Evolutionary conservation across 352 stramenopile genomes (phyloP), one percentile per base, ranked within the genome.

Genomic region (Pythium rhizo-oryzae): DNA sequence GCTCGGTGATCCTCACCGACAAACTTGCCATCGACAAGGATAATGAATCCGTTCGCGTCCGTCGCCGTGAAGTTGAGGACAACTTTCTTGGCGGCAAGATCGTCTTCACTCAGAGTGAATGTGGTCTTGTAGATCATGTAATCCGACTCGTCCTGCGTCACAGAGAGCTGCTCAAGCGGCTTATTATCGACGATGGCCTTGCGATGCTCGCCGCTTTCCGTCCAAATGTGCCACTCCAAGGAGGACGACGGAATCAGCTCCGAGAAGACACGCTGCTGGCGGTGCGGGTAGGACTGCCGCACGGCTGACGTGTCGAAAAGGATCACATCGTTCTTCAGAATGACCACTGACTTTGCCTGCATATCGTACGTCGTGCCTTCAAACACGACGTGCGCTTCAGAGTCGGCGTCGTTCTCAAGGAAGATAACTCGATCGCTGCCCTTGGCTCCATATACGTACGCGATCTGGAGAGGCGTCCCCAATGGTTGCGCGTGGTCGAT

Each of bases 61-160:
- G 80, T 89, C 24, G 78, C 75, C 5, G 72, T 88, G 55, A 92
- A 75, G n/a, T 69, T 76, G 19, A 91, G 33, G 8, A 67, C 55
- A 1, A 59, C 51, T n/a, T 53, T 53, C 18, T 65, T 67, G 12
- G 24, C 18, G 6, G 16, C 37, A 15, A 60, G 7, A 13, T 52
- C 23, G 8, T 63, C 35, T 0, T 23, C 46, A 23, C 65, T 65
- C 33, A 74, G 18, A 0, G 58, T 58, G 52, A 91, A 81, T 8
- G 25, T 79, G 7, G 77, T 90, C 70, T 87, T 76, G 62, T 92
- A 92, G 16, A 73, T 84, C 59, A 92, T 56, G 64, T 89, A 90
- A 57, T 92, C 84, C 1, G 84, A 80, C 66, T 70, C 65, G 30
- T 92, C 84, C 12, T 49, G 61, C 7, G 84, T 92, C 54, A 92